Conservation (phyloP, 257 asterid genomes). For the Ilex aquifolium region DNA sequence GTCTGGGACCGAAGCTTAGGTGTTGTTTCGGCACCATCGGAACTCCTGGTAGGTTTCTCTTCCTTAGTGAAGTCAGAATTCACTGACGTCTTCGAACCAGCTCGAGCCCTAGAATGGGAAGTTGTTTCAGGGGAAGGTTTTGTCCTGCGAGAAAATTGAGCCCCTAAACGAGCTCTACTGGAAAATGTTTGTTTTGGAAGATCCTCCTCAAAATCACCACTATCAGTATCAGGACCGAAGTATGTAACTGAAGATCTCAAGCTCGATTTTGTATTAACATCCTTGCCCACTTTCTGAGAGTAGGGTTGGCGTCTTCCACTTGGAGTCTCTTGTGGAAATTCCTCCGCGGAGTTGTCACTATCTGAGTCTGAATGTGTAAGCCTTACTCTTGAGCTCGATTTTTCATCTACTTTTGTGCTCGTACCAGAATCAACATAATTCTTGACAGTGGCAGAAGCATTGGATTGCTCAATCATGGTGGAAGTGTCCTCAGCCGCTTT, state of each 20-base stretch:
- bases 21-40: constrained; percentile 20
- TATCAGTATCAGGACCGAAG: constrained; percentile 44
- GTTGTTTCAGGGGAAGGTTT: constrained; percentile 22
- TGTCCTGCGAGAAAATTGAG: constrained; percentile 70
- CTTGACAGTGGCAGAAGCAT: constrained; percentile 18
- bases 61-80: constrained; percentile 26
- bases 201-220: constrained; percentile 56
- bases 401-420: constrained; percentile 15
- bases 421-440: constrained; percentile 14
- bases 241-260: constrained; percentile 30
- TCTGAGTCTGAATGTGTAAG: constrained; percentile 29
- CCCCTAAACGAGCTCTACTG: constrained; percentile 31
- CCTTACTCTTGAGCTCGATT: constrained; percentile 31
- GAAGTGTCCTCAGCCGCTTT: constrained; percentile 26
- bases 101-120: constrained; percentile 11
- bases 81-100: constrained; percentile 22
- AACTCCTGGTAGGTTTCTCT: constrained; percentile 20
- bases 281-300: constrained; percentile 14
- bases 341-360: constrained; percentile 49
- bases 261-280: constrained; percentile 20
- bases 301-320: constrained; percentile 15
- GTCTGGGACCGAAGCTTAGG: constrained; percentile 21
- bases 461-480: constrained; percentile 17
- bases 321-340: constrained; percentile 22
- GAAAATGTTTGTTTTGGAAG: constrained; percentile 28